These are phyloP conservation scores for Moesziomyces parantarcticus DNA, from an alignment of 1,284 basidiomycete genomes.

Conservation along the genomic window DNA sequence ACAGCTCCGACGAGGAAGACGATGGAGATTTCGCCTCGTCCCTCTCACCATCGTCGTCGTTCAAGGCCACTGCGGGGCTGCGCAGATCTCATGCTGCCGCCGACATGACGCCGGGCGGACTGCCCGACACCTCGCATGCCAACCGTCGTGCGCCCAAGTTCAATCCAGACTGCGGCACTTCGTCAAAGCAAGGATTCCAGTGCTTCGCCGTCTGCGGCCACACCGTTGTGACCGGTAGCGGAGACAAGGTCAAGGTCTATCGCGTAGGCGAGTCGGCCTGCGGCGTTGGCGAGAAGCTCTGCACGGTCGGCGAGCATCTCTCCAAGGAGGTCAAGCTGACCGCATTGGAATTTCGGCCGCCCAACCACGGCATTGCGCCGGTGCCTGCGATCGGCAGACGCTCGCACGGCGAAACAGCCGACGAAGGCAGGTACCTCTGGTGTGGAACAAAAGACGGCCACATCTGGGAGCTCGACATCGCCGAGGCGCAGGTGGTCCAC, in stretches of 20 bases:
- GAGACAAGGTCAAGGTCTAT: constrained; percentile 57
- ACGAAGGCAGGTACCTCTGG: constrained; percentile 61
- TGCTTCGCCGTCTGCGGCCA: constrained; percentile 49
- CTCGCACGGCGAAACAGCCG: constrained; percentile 40
- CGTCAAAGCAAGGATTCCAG: constrained; percentile 36
- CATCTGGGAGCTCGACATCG: constrained; percentile 61
- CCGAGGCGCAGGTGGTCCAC: constrained; percentile 38
- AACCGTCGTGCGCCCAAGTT: constrained; percentile 49
- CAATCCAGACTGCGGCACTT: constrained; percentile 39
- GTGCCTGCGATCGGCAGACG: constrained; percentile 19
- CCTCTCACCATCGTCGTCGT: constrained; percentile 25
- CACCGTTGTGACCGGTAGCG: constrained; percentile 49
- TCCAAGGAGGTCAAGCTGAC: constrained; percentile 54
- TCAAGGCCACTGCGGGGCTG: constrained; percentile 26
- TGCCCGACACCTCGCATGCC: constrained; percentile 45
- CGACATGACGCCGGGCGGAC: constrained; percentile 36
- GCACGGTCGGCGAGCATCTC: constrained; percentile 46
- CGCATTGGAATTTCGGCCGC: constrained; percentile 48
- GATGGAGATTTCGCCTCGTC: constrained; percentile 19
- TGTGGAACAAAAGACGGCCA: constrained; percentile 61
- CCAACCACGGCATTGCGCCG: constrained; percentile 30
- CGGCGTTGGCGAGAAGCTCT: constrained; percentile 47
- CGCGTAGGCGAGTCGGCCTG: constrained; percentile 46
- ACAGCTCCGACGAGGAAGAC: constrained; percentile 45
- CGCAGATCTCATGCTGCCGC: constrained; percentile 22